These are phyloP conservation scores for Lumnitzera racemosa DNA, from an alignment of 345 rosid species.

Conservation along the genomic window DNA sequence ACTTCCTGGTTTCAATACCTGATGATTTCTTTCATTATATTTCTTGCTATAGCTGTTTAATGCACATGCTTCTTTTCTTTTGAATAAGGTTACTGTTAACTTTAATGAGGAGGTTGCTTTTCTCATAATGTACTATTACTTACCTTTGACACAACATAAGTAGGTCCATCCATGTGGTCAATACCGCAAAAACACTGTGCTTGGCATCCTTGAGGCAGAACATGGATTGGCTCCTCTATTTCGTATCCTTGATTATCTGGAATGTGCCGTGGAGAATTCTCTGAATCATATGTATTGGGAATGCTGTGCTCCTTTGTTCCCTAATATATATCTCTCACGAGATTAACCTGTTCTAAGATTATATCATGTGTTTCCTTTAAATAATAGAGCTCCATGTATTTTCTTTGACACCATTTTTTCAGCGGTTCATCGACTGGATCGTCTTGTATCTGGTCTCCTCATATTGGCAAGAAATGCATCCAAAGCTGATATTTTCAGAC, in stretches of 20 bases:
- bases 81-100: too few relatives aligned
- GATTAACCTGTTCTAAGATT: neutral
- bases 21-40: too few relatives aligned
- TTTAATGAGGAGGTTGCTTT: too few relatives aligned
- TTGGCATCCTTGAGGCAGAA: constrained; percentile 95
- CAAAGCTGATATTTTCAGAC: constrained; percentile 77
- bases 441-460: constrained; percentile 89
- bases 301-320: neutral
- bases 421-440: constrained; percentile 82
- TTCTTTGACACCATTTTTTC: constrained; percentile 31
- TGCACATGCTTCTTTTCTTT: too few relatives aligned
- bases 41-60: too few relatives aligned
- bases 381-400: neutral
- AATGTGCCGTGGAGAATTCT: neutral
- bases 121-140: neutral
- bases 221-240: constrained; percentile 64
- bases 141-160: constrained; percentile 4
- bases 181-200: constrained; percentile 89
- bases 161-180: constrained; percentile 98
- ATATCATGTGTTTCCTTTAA: neutral
- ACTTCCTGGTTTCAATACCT: too few relatives aligned
- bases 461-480: constrained; percentile 79
- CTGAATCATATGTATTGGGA: neutral
- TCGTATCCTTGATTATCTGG: constrained; percentile 49
- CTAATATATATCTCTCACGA: neutral